Evolutionary conservation across 1,284 basidiomycete species (phyloP).

Genomic region (Mycena sp.): DNA sequence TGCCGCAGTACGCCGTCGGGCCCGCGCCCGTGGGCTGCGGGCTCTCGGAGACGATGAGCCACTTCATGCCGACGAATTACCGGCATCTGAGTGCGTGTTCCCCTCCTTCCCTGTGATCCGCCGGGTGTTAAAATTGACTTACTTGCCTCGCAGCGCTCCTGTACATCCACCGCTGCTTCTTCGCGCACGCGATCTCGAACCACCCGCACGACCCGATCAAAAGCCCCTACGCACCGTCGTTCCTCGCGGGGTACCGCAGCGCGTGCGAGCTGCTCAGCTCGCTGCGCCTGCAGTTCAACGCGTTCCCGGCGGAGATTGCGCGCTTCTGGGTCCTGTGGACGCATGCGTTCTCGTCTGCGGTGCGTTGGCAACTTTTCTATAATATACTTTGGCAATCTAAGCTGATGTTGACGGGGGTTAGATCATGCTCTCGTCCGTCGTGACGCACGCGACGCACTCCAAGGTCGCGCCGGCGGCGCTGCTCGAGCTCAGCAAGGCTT

Average conservation of each 20-base stretch:
- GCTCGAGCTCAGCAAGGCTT: conserved; percentile 64
- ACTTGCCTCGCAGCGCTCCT: conserved; percentile 57
- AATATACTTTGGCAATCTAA: too few relatives aligned
- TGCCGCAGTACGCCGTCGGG: conserved; percentile 62
- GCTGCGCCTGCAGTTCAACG: conserved; percentile 59
- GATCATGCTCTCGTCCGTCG: conserved; percentile 77
- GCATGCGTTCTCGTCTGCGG: conserved; percentile 70
- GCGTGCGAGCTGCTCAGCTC: conserved; percentile 64
- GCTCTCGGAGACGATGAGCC: conserved; percentile 64
- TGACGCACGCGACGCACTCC: conserved; percentile 69
- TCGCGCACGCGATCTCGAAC: conserved; percentile 68
- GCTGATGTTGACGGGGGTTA: conserved; percentile 38
- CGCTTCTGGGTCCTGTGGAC: conserved; percentile 77
- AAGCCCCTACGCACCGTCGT: conserved; percentile 71
- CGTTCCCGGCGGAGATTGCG: conserved; percentile 67
- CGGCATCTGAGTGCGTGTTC: conserved; percentile 62
- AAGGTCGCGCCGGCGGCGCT: conserved; percentile 75
- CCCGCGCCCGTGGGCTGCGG: conserved; percentile 51
- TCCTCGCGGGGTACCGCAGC: conserved; percentile 70
- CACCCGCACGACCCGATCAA: conserved; percentile 67
- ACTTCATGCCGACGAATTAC: conserved; percentile 75
- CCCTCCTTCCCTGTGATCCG: background rate
- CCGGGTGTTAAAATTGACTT: background rate
- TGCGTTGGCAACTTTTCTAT: conserved; percentile 40
- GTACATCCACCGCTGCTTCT: conserved; percentile 76